Evolutionary conservation across 1,139 yeast species (phyloP).

Genomic region (Magnusiomyces paraingens): DNA sequence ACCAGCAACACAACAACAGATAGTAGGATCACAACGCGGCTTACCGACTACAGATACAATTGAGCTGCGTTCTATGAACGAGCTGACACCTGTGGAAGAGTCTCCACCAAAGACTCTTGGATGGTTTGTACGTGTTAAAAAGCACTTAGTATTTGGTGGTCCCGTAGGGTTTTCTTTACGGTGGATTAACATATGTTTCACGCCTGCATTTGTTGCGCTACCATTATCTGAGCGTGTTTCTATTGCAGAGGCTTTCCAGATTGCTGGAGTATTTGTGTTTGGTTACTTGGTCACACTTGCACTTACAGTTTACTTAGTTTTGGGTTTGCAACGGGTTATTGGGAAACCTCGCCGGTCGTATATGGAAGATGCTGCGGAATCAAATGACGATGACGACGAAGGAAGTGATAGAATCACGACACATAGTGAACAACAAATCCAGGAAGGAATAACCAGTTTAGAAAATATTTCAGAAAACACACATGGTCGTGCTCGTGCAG

Average conservation of each 20-base stretch:
- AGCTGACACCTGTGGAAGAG: too few relatives aligned
- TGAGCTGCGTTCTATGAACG: too few relatives aligned
- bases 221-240: constrained; percentile 61
- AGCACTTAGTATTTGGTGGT: not conserved
- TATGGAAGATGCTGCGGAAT: constrained; percentile 14
- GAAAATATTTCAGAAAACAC: too few relatives aligned
- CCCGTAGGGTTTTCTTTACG: constrained; percentile 52
- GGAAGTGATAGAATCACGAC: not conserved
- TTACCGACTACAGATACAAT: too few relatives aligned
- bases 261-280: constrained; percentile 63
- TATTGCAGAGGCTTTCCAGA: constrained; percentile 61
- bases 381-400: not conserved
- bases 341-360: constrained; percentile 30
- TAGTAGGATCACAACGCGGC: too few relatives aligned
- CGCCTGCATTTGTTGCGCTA: constrained; percentile 67
- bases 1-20: too few relatives aligned
- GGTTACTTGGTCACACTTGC: constrained; percentile 54
- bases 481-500: too few relatives aligned
- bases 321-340: constrained; percentile 36
- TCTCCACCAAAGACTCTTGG: constrained; percentile 35
- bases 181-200: constrained; percentile 75
- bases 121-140: not conserved
- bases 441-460: too few relatives aligned
- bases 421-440: too few relatives aligned
- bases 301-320: constrained; percentile 43